Evolutionary conservation across 1,139 yeast genomes (phyloP).

Genomic region (Saccharomyces hybrid): DNA sequence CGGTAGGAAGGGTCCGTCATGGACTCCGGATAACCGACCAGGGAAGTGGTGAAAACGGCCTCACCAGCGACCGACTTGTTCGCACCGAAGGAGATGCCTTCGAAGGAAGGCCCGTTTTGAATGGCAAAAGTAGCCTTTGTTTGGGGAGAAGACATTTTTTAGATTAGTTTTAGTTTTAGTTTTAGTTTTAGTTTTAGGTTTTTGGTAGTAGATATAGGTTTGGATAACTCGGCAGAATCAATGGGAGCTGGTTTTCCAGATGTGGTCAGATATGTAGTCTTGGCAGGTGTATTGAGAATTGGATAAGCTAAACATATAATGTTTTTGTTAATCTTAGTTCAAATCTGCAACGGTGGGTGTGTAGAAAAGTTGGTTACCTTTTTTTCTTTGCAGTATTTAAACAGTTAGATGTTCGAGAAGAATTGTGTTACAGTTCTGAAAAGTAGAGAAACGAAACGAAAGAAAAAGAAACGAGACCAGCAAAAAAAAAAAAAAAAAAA

Average conservation of each 20-base stretch:
- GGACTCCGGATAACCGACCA: slow-evolving; percentile 96
- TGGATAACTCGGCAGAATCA: slow-evolving; percentile 5
- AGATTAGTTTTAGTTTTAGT: too few species aligned
- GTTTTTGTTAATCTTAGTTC: background rate
- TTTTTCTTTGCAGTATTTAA: background rate
- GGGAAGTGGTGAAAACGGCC: slow-evolving; percentile 93
- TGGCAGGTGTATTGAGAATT: slow-evolving; percentile 33
- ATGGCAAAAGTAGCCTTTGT: slow-evolving; percentile 79
- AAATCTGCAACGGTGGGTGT: background rate
- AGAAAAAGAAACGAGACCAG: background rate
- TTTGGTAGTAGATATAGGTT: background rate
- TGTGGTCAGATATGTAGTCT: slow-evolving; percentile 43
- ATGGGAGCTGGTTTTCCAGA: slow-evolving; percentile 41
- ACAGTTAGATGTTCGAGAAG: background rate
- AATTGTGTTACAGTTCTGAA: background rate
- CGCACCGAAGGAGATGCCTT: slow-evolving; percentile 93
- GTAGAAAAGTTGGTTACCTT: background rate
- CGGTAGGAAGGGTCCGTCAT: slow-evolving; percentile 97
- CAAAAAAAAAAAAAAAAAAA: background rate
- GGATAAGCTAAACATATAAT: slow-evolving; percentile 26
- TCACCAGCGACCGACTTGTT: slow-evolving; percentile 88
- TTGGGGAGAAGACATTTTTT: slow-evolving; percentile 1
- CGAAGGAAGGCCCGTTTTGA: slow-evolving; percentile 88
- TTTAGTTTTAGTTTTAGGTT: too few species aligned
- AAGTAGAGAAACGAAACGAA: background rate